Conservation (phyloP, 2,329 filamentous ascomycete species). For the Pezizomycotina sp. region DNA sequence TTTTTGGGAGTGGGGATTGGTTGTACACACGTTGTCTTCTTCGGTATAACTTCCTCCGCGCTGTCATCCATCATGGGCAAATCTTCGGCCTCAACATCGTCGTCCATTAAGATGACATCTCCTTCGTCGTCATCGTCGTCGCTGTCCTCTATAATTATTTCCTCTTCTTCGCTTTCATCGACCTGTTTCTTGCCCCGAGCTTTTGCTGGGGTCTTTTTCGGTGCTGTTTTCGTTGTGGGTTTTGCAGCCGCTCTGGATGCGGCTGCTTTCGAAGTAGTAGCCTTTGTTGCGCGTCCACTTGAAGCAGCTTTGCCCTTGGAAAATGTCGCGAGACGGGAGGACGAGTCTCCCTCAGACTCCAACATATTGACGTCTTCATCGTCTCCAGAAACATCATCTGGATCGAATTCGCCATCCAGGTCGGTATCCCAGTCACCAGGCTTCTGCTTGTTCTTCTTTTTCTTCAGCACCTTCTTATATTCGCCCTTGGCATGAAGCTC, state of each 20-base stretch:
- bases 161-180: conserved; percentile 28
- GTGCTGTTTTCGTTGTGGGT: conserved; percentile 25
- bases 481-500: conserved; percentile 51
- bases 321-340: no score
- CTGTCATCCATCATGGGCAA: conserved; percentile 38
- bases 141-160: conserved; percentile 31
- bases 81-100: conserved; percentile 36
- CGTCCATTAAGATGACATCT: conserved; percentile 27
- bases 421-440: conserved; percentile 81
- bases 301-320: conserved; percentile 25
- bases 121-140: conserved; percentile 32
- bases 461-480: conserved; percentile 33
- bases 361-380: conserved; percentile 29
- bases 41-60: conserved; percentile 32
- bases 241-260: conserved; percentile 28
- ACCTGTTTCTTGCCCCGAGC: conserved; percentile 28
- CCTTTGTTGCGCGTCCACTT: conserved; percentile 28
- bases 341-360: conserved; percentile 36
- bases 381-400: conserved; percentile 55
- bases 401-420: conserved; percentile 70
- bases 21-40: conserved; percentile 19
- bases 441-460: conserved; percentile 42
- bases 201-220: conserved; percentile 27
- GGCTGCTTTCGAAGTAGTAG: conserved; percentile 17
- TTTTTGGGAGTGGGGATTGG: conserved; percentile 23